Percentiles rank a stretch among this genome's conserved stretches.
phyloP scores from a whole-genome alignment of 345 rosid species.

The Pseudoturritis turrita region DNA sequence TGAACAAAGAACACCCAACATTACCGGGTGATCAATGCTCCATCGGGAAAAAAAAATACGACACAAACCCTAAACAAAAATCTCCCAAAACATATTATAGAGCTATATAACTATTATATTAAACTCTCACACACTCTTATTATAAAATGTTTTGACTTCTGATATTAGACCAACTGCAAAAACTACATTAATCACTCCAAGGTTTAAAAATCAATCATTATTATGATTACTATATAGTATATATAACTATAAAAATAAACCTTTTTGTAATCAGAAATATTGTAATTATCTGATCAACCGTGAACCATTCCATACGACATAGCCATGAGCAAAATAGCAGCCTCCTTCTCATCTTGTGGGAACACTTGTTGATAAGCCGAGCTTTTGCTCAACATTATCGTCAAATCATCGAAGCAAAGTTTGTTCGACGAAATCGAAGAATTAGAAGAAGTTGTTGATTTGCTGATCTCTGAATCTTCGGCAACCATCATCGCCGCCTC shows the following conservation, averaged over 20 bases:
- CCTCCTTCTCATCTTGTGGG: constrained; percentile 97
- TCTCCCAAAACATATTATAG: constrained; percentile 23
- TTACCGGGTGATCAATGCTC: constrained; percentile 7
- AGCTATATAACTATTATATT: constrained; percentile 2
- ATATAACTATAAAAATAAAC: not conserved
- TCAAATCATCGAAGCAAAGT: constrained; percentile 70
- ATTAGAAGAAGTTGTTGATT: constrained; percentile 23
- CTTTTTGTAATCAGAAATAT: constrained; percentile 9
- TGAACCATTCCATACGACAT: constrained; percentile 80
- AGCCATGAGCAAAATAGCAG: constrained; percentile 93
- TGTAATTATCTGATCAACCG: constrained; percentile 36
- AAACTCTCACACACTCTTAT: constrained; percentile 24
- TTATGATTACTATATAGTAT: constrained; percentile 27
- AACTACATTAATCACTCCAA: constrained; percentile 14
- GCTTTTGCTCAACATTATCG: constrained; percentile 57
- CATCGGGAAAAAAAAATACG: not conserved
- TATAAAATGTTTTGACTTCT: constrained; percentile 3
- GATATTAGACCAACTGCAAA: constrained; percentile 18
- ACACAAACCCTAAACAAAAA: constrained; percentile 19
- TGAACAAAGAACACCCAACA: constrained; percentile 26
- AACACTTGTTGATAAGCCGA: constrained; percentile 69
- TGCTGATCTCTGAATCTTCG: constrained; percentile 20
- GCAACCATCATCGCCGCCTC: not conserved
- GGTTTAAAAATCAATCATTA: constrained; percentile 22
- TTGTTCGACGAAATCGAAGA: constrained; percentile 36